A percentile compares a stretch with the other conserved stretches of the same genome.
These are phyloP conservation scores for Spathaspora arborariae DNA, from an alignment of 805 yeast species.

Conservation along the genomic window DNA sequence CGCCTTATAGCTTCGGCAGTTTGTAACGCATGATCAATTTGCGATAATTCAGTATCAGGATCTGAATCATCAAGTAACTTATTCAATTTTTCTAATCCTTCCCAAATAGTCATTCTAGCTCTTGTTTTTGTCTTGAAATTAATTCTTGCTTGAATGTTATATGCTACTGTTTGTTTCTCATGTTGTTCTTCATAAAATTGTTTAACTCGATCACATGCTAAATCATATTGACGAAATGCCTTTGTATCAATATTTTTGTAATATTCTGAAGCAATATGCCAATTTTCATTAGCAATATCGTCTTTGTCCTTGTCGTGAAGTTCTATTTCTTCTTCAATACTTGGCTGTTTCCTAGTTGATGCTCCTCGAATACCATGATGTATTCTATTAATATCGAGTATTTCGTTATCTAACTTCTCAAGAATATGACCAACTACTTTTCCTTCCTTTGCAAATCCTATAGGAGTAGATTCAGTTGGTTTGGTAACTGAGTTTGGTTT, in stretches of 20 bases:
- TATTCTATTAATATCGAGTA: conserved; percentile 19
- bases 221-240: conserved; percentile 60
- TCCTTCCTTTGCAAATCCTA: neutral
- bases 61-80: conserved; percentile 66
- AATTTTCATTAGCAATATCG: conserved; percentile 12
- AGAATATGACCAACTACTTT: conserved; percentile 11
- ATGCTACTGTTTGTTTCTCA: conserved; percentile 66
- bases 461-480: neutral
- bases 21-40: conserved; percentile 71
- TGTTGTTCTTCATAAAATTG: conserved; percentile 67
- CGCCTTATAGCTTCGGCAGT: conserved; percentile 71
- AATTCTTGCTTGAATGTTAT: conserved; percentile 66
- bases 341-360: neutral
- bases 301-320: conserved; percentile 1
- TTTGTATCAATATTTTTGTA: conserved; percentile 33
- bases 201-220: conserved; percentile 66
- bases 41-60: conserved; percentile 72
- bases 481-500: neutral
- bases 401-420: conserved; percentile 27
- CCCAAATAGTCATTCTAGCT: conserved; percentile 71
- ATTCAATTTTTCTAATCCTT: conserved; percentile 59
- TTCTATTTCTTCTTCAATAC: conserved; percentile 4
- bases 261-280: conserved; percentile 27
- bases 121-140: conserved; percentile 65
- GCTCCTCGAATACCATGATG: conserved; percentile 12